Evolutionary conservation across 306 rosid genomes (phyloP), one percentile per base, ranked within the genome.

Genomic region (Vigna trinervia): DNA sequence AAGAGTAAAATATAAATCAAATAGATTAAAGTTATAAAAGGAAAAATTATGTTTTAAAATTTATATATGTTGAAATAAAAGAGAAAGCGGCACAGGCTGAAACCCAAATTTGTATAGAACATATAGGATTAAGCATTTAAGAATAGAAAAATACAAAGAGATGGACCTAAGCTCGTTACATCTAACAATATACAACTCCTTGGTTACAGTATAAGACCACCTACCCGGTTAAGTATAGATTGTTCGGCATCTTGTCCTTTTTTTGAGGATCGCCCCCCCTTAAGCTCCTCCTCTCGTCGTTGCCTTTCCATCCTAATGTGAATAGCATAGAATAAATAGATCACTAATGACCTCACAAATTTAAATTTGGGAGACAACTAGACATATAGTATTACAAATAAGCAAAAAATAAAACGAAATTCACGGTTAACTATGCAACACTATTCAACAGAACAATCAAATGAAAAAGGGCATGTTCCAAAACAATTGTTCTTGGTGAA

Each of bases 251-350:
- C 99, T 41, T 87, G 97, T 57, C 96, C 97, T 75, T 88, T 95
- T 77, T 86, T 95, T 0, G 97, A 85, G 34, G 96, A 54, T 57
- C 96, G 88, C 10, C 82, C 90, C 79, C 82, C 90, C 79, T 88
- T 95, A 59, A 95, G 76, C 75, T 95, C 99, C 66, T 95, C 99
- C 87, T 95, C 99, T 64, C 96, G 89, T 28, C 99, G 91, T 75
- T 95, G 99, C 78, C 99, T 89, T 86, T 95, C 99, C 99, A 95
- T 92, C 86, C 99, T 95, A 81, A 43, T 51, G 75, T 48, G 80
- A 81, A 63, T 74, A 77, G 26, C 7, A 82, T 3, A 34, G 12
- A 64, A n/a, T 67, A 22, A 57, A 13, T 28, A 41, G 57, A 74
- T 61, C 43, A 65, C 68, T 23, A 53, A 52, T 10, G 46, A 32